Evolutionary conservation across 768 basidiomycete species (phyloP).

Genomic region (Pleurotus djamor): DNA sequence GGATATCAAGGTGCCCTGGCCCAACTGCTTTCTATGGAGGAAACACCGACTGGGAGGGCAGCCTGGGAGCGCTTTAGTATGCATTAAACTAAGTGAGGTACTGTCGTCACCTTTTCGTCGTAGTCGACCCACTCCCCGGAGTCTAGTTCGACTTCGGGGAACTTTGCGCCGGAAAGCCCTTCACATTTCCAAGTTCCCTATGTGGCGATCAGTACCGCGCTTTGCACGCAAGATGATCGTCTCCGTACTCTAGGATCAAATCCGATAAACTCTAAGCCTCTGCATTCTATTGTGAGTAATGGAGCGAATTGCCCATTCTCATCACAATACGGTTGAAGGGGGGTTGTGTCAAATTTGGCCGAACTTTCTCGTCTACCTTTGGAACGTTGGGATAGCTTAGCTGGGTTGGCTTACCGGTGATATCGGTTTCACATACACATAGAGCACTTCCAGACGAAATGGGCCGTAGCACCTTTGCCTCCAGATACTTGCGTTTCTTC

Average conservation of each 20-base stretch:
- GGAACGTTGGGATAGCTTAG: neutral
- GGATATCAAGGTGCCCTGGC: conserved; percentile 47
- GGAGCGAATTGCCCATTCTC: conserved; percentile 64
- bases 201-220: neutral
- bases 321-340: conserved; percentile 52
- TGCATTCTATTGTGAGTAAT: conserved; percentile 75
- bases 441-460: conserved; percentile 83
- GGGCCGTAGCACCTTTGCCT: conserved; percentile 64
- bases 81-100: neutral
- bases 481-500: conserved; percentile 65
- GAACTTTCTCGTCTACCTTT: conserved; percentile 75
- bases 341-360: conserved; percentile 68
- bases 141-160: conserved; percentile 62
- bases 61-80: conserved; percentile 32
- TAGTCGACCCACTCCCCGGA: conserved; percentile 86
- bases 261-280: conserved; percentile 78
- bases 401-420: neutral
- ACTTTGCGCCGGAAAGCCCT: conserved; percentile 55
- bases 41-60: conserved; percentile 67
- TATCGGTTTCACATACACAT: conserved; percentile 37
- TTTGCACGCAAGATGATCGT: neutral
- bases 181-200: conserved; percentile 81
- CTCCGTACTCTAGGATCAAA: conserved; percentile 70
- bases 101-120: conserved; percentile 73
- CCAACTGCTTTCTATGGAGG: conserved; percentile 65